Evolutionary conservation across 805 yeast genomes (phyloP), one percentile per base, ranked within the genome.

Genomic region (Candida coleopterorum): DNA sequence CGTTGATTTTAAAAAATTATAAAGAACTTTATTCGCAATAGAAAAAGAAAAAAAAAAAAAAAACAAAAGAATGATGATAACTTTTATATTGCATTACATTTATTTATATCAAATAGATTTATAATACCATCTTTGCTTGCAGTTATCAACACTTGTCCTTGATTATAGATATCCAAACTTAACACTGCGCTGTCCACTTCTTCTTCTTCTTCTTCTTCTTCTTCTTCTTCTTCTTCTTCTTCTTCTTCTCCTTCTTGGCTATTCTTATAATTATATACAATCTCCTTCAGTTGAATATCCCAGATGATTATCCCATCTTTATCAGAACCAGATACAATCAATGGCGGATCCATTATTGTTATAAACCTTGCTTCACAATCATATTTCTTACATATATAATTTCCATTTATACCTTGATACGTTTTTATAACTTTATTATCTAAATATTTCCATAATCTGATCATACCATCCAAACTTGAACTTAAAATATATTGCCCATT

Each of bases 371-470:
- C 56, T 7, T 75, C 67, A 46, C 84, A 68, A 18, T 68, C 64
- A 50, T 60, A 81, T 43, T 74, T 76, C 42, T 71, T 78, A 34
- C 73, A 58, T n/a, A 75, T 52, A 8, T 68, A 55, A n/a, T n/a
- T 15, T 6, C 47, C 50, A 15, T 51, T 29, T 5, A 41, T 46
- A 1, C 72, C 72, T 29, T 46, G 46, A 48, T 71, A 83, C 0
- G 95, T 85, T 54, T 87, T 85, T 23, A 86, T 83, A 17, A 86
- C 89, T 44, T 72, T 74, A 50, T 86, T 85, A 46, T 77, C 72
- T 75, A 85, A 77, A 57, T 85, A 87, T 57, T 87, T 93, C 96
- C 96, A 89, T 24, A 89, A 53, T 41, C 90, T 66, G 3, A 88
- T 64, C 4, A 71, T 63, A 3, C 96, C 96, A 56, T 88, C 96